Conservation (phyloP, 2,329 filamentous ascomycete species). For the Phoma sp. region DNA sequence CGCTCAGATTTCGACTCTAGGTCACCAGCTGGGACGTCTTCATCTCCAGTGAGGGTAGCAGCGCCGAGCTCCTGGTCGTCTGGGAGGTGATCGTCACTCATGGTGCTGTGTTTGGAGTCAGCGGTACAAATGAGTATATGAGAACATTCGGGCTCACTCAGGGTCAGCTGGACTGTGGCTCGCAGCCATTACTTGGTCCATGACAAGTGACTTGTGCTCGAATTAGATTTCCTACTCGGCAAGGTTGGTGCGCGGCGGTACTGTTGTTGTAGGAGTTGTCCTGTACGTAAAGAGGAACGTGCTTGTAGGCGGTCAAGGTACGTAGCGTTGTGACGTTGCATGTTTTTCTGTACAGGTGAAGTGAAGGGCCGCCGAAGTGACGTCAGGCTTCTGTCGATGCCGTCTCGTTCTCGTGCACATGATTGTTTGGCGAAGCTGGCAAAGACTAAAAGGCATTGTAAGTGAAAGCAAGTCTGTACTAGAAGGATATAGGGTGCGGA, state of each 20-base stretch:
- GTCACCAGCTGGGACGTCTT: background rate
- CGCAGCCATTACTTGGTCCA: background rate
- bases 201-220: background rate
- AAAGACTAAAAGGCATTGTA: too few species aligned
- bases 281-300: background rate
- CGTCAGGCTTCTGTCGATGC: background rate
- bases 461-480: too few species aligned
- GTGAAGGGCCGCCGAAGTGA: background rate
- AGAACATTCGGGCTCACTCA: background rate
- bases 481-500: too few species aligned
- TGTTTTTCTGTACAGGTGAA: background rate
- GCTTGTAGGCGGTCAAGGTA: background rate
- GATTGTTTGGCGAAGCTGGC: too few species aligned
- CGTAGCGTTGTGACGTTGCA: background rate
- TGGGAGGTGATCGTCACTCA: background rate
- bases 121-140: background rate
- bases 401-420: background rate
- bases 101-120: background rate
- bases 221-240: background rate
- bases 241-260: background rate
- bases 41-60: background rate
- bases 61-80: background rate
- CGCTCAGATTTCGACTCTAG: background rate
- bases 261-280: background rate
- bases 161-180: background rate